Evolutionary conservation across 2,329 filamentous ascomycete species (phyloP).

Genomic region (Dactylella cylindrospora): DNA sequence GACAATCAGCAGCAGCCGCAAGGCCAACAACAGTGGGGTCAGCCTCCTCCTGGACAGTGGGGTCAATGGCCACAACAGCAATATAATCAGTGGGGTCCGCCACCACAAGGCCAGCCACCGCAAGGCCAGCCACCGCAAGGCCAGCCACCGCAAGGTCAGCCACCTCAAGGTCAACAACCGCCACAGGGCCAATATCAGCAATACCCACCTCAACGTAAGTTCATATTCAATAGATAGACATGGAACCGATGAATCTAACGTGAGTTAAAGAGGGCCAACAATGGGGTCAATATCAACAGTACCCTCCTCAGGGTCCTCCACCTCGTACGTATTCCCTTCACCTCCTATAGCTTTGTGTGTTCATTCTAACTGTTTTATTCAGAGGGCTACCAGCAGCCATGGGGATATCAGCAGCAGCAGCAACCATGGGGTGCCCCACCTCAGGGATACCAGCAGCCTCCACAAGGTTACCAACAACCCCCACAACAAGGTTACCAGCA

Average conservation of each 20-base stretch:
- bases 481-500: constrained; percentile 51
- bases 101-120: not conserved
- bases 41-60: not conserved
- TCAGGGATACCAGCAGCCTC: constrained; percentile 49
- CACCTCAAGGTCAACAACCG: constrained; percentile 3
- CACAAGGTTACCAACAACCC: constrained; percentile 46
- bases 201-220: constrained; percentile 1
- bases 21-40: constrained; percentile 6
- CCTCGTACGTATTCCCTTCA: not conserved
- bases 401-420: constrained; percentile 15
- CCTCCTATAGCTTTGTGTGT: not conserved
- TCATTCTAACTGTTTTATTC: not conserved
- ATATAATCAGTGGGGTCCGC: not conserved
- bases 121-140: not conserved
- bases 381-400: constrained; percentile 19
- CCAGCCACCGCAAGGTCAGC: not conserved
- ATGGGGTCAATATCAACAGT: constrained; percentile 2
- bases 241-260: too few relatives aligned
- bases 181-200: constrained; percentile 16
- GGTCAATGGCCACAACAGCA: not conserved
- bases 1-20: constrained; percentile 16
- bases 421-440: constrained; percentile 21
- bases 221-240: not conserved
- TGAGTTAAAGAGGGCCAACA: constrained; percentile 1
- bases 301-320: constrained; percentile 9